Percentiles rank a stretch among this genome's conserved stretches.
These are phyloP conservation scores for Talaromyces islandicus DNA, from an alignment of 2,329 filamentous ascomycete genomes.

Conservation along the genomic window DNA sequence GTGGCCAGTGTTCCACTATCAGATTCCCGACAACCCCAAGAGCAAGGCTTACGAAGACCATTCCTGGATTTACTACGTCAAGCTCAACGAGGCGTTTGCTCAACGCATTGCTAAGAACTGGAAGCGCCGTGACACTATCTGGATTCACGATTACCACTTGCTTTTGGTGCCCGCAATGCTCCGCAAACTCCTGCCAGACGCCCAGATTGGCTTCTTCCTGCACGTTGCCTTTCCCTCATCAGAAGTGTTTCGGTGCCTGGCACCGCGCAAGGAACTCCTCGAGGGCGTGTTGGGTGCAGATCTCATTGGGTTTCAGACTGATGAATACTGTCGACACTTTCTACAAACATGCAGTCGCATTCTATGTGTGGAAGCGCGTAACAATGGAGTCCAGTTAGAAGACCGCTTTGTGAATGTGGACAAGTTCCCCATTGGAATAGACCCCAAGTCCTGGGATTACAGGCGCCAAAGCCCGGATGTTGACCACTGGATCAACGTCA, in stretches of 20 bases:
- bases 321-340: constrained; percentile 90
- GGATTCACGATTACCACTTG: constrained; percentile 94
- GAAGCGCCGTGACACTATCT: constrained; percentile 88
- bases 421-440: constrained; percentile 82
- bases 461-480: constrained; percentile 70
- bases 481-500: constrained; percentile 68
- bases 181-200: constrained; percentile 76
- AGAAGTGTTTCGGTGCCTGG: constrained; percentile 88
- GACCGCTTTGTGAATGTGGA: constrained; percentile 89
- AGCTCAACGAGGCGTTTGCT: constrained; percentile 87
- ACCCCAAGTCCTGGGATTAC: constrained; percentile 67
- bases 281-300: constrained; percentile 92
- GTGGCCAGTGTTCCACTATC: constrained; percentile 97
- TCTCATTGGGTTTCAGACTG: constrained; percentile 86
- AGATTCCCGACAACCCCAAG: constrained; percentile 95
- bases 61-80: constrained; percentile 91
- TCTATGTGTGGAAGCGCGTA: constrained; percentile 81
- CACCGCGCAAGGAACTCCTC: constrained; percentile 77
- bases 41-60: constrained; percentile 98
- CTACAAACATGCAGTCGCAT: constrained; percentile 91
- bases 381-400: constrained; percentile 82
- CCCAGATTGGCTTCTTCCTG: constrained; percentile 92
- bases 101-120: constrained; percentile 85
- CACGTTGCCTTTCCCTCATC: constrained; percentile 95
- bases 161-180: constrained; percentile 85